Evolutionary conservation across 352 stramenopile species (phyloP).

Genomic region (Globisporangium viniferum): DNA sequence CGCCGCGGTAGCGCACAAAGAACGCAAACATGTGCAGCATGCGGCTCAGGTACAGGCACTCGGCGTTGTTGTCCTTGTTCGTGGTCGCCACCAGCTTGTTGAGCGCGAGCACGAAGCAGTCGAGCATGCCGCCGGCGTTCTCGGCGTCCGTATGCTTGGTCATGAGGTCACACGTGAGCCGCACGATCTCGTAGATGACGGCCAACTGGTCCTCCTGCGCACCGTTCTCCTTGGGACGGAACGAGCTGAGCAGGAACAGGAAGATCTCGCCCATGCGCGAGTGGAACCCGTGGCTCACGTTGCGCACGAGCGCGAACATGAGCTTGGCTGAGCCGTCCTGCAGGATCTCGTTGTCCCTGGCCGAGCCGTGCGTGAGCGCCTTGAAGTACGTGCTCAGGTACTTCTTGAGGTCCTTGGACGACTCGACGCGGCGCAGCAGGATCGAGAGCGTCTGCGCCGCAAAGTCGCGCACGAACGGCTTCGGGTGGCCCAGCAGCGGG

Average conservation of each 20-base stretch:
- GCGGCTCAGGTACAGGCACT: slow-evolving; percentile 67
- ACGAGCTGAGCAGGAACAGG: slow-evolving; percentile 65
- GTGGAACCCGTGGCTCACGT: slow-evolving; percentile 85
- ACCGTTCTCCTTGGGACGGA: slow-evolving; percentile 43
- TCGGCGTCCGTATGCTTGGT: slow-evolving; percentile 71
- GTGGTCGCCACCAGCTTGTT: slow-evolving; percentile 42
- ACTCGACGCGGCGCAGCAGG: slow-evolving; percentile 77
- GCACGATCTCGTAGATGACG: slow-evolving; percentile 65
- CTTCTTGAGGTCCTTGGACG: slow-evolving; percentile 69
- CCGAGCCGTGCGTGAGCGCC: slow-evolving; percentile 66
- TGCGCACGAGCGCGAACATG: slow-evolving; percentile 79
- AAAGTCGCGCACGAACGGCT: slow-evolving; percentile 88
- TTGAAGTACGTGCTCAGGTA: slow-evolving; percentile 77
- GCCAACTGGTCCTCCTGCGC: slow-evolving; percentile 22
- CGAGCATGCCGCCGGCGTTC: slow-evolving; percentile 63
- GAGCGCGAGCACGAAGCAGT: slow-evolving; percentile 57
- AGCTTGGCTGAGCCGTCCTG: slow-evolving; percentile 83
- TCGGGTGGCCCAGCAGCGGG: slow-evolving; percentile 77
- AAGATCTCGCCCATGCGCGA: slow-evolving; percentile 82
- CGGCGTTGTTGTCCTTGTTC: slow-evolving; percentile 31
- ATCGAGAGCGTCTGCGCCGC: slow-evolving; percentile 84
- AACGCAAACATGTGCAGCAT: slow-evolving; percentile 51
- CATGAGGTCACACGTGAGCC: slow-evolving; percentile 66
- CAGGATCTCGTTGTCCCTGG: slow-evolving; percentile 60
- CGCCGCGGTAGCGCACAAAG: slow-evolving; percentile 58